Percentiles rank a stretch among this genome's conserved stretches.
Evolutionary conservation across 129 eudicot species (phyloP).

Genomic region (Lactuca saligna): DNA sequence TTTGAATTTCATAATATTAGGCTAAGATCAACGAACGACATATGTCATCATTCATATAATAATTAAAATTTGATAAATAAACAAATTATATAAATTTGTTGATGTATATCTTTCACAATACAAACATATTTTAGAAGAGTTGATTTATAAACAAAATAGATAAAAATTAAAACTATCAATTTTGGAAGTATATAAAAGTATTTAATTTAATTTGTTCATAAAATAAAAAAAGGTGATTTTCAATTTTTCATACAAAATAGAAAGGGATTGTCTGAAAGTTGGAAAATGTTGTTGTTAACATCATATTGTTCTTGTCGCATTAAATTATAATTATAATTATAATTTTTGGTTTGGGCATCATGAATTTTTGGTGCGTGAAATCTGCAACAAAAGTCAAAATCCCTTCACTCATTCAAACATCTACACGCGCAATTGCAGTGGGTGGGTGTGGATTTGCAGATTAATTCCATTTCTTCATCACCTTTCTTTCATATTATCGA

Average conservation of each 20-base stretch:
- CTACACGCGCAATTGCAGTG: slow-evolving; percentile 31
- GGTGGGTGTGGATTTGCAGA: slow-evolving; percentile 15
- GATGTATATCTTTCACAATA: no score
- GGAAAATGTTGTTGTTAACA: background rate
- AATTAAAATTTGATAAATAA: no score
- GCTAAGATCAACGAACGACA: no score
- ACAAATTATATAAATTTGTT: no score
- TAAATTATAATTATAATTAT: slow-evolving; percentile 4
- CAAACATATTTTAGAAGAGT: no score
- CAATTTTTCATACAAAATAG: background rate
- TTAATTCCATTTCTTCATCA: background rate
- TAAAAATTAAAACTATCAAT: no score
- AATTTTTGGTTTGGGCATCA: background rate
- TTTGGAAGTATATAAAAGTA: no score
- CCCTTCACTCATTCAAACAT: slow-evolving; percentile 17
- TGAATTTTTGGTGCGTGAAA: slow-evolving; percentile 24
- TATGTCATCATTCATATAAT: no score
- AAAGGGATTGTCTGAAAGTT: slow-evolving; percentile 15
- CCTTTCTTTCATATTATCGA: background rate
- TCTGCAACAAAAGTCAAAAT: slow-evolving; percentile 33
- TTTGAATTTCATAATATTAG: no score
- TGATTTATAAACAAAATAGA: background rate
- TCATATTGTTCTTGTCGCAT: slow-evolving; percentile 14
- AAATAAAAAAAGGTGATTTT: no score
- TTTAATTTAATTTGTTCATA: no score